Evolutionary conservation across 257 asterid genomes (phyloP), one percentile per base, ranked within the genome.

Genomic region (Petunia secreta): DNA sequence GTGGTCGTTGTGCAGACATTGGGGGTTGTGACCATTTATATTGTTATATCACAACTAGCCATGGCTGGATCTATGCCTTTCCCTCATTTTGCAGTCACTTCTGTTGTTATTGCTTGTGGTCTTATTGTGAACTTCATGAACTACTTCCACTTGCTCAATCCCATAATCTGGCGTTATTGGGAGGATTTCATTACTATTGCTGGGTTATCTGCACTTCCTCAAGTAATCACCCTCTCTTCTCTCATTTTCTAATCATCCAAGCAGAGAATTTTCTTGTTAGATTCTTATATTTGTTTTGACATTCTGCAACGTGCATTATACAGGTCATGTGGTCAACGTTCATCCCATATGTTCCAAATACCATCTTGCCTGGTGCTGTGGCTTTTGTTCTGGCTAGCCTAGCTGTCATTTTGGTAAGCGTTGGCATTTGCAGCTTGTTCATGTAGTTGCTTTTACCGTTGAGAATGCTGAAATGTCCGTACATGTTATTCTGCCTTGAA

Each of bases 291-390:
- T 73, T 73, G 36, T 50, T 73, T 25, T 73, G 78, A 62, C 5
- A 2, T 3, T 50, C 77, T 71, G 60, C 44, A 10, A 59, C 34
- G 10, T 46, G 84, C 81, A 38, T 74, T 55, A 39, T 85, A 63
- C 89, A 96, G 98, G 98, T 96, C 81, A 95, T 93, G 97, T 95
- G 99, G 99, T 95, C 99, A 48, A 95, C 99, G 14, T 93, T 95
- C 80, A 83, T 95, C 85, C 98, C 99, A 3, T 91, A 85, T 75
- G 90, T 95, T 79, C 99, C 98, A 57, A 91, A 91, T 79, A 87
- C 92, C 73, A 73, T 92, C 85, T 86, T 95, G 87, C 99, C 99
- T 8, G 99, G 98, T 74, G 83, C 86, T 25, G 75, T 87, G 60
- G 85, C 96, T 78, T 93, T 91, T 60, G 74, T 80, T 64, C 57